Evolutionary conservation across 257 asterid species (phyloP).

Genomic region (Solanum corneliomulleri): DNA sequence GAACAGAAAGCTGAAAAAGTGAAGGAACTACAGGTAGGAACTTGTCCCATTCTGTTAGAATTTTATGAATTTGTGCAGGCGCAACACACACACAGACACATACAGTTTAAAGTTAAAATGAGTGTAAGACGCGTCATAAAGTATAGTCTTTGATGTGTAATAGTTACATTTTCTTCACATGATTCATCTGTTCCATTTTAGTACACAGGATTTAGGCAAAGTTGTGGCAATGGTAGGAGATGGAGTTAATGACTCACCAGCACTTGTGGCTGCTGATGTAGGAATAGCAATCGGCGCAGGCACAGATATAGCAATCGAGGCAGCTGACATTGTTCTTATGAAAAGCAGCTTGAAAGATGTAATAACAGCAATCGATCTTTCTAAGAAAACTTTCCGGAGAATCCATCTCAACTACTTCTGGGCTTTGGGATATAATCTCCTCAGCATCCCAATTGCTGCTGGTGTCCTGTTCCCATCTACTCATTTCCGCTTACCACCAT

Average conservation of each 20-base stretch:
- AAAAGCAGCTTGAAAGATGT: slow-evolving; percentile 84
- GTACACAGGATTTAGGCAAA: slow-evolving; percentile 45
- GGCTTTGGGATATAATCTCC: slow-evolving; percentile 70
- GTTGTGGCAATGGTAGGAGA: slow-evolving; percentile 90
- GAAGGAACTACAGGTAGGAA: slow-evolving; percentile 60
- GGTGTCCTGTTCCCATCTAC: slow-evolving; percentile 66
- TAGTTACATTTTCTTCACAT: background rate
- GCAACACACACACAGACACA: background rate
- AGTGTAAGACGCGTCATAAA: background rate
- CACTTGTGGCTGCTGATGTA: slow-evolving; percentile 74
- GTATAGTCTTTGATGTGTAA: background rate
- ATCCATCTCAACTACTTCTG: slow-evolving; percentile 64
- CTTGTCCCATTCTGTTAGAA: background rate
- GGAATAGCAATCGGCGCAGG: slow-evolving; percentile 94
- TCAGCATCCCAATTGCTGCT: slow-evolving; percentile 73
- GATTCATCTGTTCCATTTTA: background rate
- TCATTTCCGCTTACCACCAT: slow-evolving; percentile 72
- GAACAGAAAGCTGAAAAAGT: slow-evolving; percentile 66
- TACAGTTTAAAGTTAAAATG: background rate
- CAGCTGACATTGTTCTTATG: slow-evolving; percentile 84
- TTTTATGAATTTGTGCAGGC: background rate
- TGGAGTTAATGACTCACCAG: slow-evolving; percentile 85
- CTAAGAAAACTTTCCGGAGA: slow-evolving; percentile 51
- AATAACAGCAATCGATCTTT: slow-evolving; percentile 71
- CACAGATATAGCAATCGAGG: slow-evolving; percentile 82